Conservation (phyloP, 116 monocot species). For the Dioscorea cayenensis region DNA sequence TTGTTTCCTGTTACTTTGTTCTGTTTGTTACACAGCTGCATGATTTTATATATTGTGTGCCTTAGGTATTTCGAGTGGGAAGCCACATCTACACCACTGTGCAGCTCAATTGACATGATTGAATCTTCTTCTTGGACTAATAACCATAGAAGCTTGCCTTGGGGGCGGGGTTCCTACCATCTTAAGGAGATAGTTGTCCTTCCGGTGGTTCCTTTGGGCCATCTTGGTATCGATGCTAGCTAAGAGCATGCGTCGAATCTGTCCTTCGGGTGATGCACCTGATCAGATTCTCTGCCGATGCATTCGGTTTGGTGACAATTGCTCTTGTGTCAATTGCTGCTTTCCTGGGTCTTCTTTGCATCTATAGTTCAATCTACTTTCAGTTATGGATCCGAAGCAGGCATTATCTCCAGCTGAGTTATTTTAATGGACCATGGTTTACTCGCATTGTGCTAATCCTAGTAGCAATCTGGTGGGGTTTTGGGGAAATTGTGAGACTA, state of each 20-base stretch:
- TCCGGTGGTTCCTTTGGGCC: constrained; percentile 3
- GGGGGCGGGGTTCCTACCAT: not conserved
- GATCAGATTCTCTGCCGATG: constrained; percentile 67
- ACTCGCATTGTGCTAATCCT: constrained; percentile 63
- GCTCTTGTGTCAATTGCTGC: constrained; percentile 43
- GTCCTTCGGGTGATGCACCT: constrained; percentile 83
- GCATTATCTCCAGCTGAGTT: constrained; percentile 52
- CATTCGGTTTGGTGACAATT: constrained; percentile 85
- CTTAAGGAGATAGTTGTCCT: constrained; percentile 1
- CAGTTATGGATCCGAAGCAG: constrained; percentile 37
- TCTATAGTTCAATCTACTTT: constrained; percentile 60
- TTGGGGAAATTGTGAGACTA: constrained; percentile 70
- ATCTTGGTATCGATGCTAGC: constrained; percentile 38
- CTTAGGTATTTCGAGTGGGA: no score
- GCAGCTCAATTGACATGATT: not conserved
- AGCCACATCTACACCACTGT: not conserved
- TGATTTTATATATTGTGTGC: no score
- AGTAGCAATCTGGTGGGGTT: constrained; percentile 72
- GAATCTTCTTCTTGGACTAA: not conserved
- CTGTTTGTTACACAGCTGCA: no score
- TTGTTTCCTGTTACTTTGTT: no score
- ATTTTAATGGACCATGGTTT: constrained; percentile 90
- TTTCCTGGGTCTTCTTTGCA: constrained; percentile 62
- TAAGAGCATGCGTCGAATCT: constrained; percentile 71
- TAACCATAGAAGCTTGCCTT: not conserved